Evolutionary conservation across 768 basidiomycete species (phyloP), one percentile per base, ranked within the genome.

Genomic region (Calocera viscosa): DNA sequence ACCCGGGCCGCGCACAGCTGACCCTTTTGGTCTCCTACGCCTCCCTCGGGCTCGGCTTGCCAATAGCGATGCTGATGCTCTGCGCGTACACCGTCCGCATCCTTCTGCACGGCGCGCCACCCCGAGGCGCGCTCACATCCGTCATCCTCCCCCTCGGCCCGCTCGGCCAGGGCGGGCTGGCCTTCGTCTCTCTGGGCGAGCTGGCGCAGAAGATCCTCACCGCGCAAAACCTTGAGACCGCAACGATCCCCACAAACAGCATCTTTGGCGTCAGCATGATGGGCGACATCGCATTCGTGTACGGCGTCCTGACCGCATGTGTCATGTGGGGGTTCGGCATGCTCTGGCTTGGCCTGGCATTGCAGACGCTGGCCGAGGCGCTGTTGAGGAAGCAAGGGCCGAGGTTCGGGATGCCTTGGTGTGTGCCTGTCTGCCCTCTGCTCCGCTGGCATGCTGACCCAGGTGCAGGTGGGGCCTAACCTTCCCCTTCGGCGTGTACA

Each of bases 11-110:
- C 69, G 86, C 87, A 0, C 77, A 86, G 43, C 72, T 86, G 28
- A 87, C 88, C 3, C 68, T 83, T 53, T 75, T 79, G 1, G 75
- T 82, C 49, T 81, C 84, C 11, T 78, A 82, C n/a, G 82, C 84
- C 71, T 75, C 85, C 70, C 80, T 87, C 64, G 71, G 71, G 22
- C 64, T 71, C 14, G 64, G 66, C 2, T 26, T 71, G 14, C 53
- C 53, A 14, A 60, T 26, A 19, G 65, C 69, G 2, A 28, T 69
- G 49, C 53, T 69, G 28, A 39, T 71, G 28, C 24, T 71, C 41
- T 24, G 49, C 8, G 16, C 69, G 22, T 71, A 69, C 65, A 67
- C 63, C 34, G 39, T 65, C n/a, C 66, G 71, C 0, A 38, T 71
- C 10, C 30, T 68, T 10, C 33, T 71, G 26, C 67, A 70, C 49